Evolutionary conservation across 352 stramenopile species (phyloP), one percentile per base, ranked within the genome.

Genomic region (Phytophthora idaei): DNA sequence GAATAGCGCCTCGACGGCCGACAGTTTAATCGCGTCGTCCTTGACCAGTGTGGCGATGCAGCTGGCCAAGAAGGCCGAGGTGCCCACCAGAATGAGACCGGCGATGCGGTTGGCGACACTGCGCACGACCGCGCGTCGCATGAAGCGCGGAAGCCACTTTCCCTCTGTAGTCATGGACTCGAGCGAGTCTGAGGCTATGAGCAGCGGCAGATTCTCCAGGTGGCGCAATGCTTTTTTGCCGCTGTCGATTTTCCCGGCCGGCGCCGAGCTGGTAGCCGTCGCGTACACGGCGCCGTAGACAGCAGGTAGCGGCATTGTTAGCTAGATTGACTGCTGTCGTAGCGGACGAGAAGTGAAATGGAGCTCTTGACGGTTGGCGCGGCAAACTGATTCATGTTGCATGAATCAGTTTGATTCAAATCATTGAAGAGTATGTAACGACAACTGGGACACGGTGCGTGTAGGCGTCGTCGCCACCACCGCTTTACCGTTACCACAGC

Each of bases 21-120:
- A 68, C 60, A 93, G 71, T n/a, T 74, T 76, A 37, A 77, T 69
- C 9, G 72, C 68, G 37, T 71, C 73, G 36, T 78, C 80, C 61
- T 90, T 89, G 68, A 86, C 71, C n/a, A 90, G 68, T 12, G 72
- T 77, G 25, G 80, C 77, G 54, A 90, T 80, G 55, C 86, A 73
- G 42, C 82, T 91, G 58, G 80, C 79, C 44, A 83, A 72, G 55
- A 91, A 71, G 12, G 82, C 81, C 34, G 84, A 89, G 8, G 67
- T 71, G 10, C 73, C 73, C 15, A 90, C 81, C 32, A 90, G 54
- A 14, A 77, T 61, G 57, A 79, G 34, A 7, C 72, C 72, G 5
- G 57, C 53, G 27, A 77, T 63, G 21, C 72, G 72, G 47, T 79
- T 74, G 64, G 61, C 56, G 25, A 79, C 42, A 41, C 64, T 72